phyloP scores from a whole-genome alignment of 1,284 basidiomycete genomes.

The Papiliotrema laurentii region DNA sequence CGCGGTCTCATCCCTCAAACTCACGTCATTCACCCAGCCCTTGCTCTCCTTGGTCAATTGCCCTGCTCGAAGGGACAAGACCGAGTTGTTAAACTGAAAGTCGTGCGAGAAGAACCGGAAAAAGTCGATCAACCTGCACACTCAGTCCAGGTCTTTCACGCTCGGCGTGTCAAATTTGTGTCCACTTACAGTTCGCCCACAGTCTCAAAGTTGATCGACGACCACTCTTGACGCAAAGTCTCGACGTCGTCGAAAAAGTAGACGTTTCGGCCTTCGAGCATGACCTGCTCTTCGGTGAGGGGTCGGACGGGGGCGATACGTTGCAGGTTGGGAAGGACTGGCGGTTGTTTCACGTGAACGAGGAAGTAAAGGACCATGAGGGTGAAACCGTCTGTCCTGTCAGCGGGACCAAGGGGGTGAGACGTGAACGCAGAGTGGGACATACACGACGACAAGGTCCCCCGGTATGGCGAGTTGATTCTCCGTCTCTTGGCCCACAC shows the following conservation, averaged over 20 bases:
- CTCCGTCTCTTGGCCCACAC: slow-evolving; percentile 98
- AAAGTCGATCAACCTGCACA: slow-evolving; percentile 81
- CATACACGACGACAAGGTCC: slow-evolving; percentile 81
- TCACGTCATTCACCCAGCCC: slow-evolving; percentile 88
- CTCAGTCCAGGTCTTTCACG: neutral
- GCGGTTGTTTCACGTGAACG: slow-evolving; percentile 92
- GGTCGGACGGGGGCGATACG: slow-evolving; percentile 80
- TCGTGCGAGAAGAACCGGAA: slow-evolving; percentile 95
- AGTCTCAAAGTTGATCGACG: slow-evolving; percentile 84
- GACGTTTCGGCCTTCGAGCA: slow-evolving; percentile 76
- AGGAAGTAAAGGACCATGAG: slow-evolving; percentile 96
- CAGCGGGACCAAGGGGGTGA: too few relatives aligned
- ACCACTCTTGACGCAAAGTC: slow-evolving; percentile 79
- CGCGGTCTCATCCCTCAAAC: slow-evolving; percentile 25
- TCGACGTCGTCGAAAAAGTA: slow-evolving; percentile 99
- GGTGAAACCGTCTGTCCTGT: slow-evolving; percentile 72
- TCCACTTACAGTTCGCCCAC: slow-evolving; percentile 79
- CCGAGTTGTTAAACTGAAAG: slow-evolving; percentile 85
- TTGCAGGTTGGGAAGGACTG: slow-evolving; percentile 86
- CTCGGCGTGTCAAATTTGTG: neutral
- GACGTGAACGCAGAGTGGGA: neutral
- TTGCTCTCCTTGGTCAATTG: slow-evolving; percentile 84
- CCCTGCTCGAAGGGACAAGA: slow-evolving; percentile 86
- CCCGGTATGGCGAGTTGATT: slow-evolving; percentile 97
- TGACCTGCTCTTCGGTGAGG: slow-evolving; percentile 81